Conservation (phyloP, 768 basidiomycete species). For the Lactifluus volemus region DNA sequence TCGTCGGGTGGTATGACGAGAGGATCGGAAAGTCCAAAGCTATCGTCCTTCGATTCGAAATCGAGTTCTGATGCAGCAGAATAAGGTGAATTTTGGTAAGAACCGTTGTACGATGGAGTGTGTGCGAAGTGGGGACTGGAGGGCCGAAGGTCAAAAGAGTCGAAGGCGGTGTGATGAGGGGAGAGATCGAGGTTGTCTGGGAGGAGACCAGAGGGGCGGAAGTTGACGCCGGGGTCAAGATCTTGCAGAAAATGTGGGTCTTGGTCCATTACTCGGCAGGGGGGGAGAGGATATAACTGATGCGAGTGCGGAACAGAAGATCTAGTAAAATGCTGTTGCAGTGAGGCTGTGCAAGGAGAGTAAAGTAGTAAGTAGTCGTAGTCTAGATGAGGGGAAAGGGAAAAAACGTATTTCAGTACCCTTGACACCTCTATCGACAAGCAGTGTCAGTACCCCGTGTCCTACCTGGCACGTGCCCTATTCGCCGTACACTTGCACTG, state of each 20-base stretch:
- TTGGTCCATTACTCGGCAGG: constrained; percentile 10
- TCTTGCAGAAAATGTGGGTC: constrained; percentile 14
- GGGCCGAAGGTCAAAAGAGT: constrained; percentile 29
- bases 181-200: constrained; percentile 20
- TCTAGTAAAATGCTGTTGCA: constrained; percentile 10
- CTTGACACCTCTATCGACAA: not conserved
- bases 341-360: constrained; percentile 6
- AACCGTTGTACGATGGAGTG: constrained; percentile 53
- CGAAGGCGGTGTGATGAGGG: constrained; percentile 28
- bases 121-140: constrained; percentile 36
- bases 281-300: constrained; percentile 4
- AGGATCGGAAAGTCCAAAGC: constrained; percentile 36
- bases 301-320: not conserved
- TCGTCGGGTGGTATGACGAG: constrained; percentile 28
- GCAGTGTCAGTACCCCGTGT: not conserved
- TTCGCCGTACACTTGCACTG: not conserved
- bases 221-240: constrained; percentile 11
- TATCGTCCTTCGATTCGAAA: constrained; percentile 28
- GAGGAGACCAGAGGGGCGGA: constrained; percentile 18
- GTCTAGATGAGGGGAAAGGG: not conserved
- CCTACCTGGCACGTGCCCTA: not conserved
- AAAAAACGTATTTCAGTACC: not conserved
- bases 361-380: not conserved
- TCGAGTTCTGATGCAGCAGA: constrained; percentile 60
- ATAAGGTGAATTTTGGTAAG: constrained; percentile 64